Evolutionary conservation across 2,329 filamentous ascomycete species (phyloP).

Genomic region (Fulvia fulva): DNA sequence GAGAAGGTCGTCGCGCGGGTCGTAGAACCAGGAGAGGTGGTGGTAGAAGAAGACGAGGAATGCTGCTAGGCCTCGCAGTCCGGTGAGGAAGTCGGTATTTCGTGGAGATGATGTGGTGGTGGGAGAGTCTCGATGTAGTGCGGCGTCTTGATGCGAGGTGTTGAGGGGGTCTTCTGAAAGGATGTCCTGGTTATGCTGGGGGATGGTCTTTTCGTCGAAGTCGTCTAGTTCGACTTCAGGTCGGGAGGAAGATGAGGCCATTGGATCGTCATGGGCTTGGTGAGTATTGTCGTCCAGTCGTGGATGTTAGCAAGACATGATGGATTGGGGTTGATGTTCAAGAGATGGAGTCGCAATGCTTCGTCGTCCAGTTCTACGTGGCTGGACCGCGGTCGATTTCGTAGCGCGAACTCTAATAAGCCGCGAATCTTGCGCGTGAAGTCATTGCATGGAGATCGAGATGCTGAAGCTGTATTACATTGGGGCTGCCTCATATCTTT

Average conservation of each 20-base stretch:
- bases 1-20: slow-evolving; percentile 44
- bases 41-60: slow-evolving; percentile 62
- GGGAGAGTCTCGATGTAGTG: neutral
- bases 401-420: neutral
- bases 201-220: neutral
- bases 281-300: neutral
- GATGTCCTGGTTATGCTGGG: neutral
- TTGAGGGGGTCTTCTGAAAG: neutral
- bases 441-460: neutral
- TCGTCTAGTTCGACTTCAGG: neutral
- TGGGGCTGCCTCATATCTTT: neutral
- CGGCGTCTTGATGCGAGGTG: neutral
- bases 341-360: neutral
- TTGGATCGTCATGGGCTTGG: neutral
- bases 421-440: neutral
- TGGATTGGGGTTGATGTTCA: neutral
- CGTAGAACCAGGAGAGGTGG: slow-evolving; percentile 39
- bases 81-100: slow-evolving; percentile 50
- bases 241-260: neutral
- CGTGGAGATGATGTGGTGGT: neutral
- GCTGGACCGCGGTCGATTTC: neutral
- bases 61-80: slow-evolving; percentile 62
- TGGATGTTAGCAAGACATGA: neutral
- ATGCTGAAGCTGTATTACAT: neutral
- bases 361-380: neutral